Evolutionary conservation across 1,139 yeast species (phyloP), one percentile per base, ranked within the genome.

Genomic region (Pichia sp.): DNA sequence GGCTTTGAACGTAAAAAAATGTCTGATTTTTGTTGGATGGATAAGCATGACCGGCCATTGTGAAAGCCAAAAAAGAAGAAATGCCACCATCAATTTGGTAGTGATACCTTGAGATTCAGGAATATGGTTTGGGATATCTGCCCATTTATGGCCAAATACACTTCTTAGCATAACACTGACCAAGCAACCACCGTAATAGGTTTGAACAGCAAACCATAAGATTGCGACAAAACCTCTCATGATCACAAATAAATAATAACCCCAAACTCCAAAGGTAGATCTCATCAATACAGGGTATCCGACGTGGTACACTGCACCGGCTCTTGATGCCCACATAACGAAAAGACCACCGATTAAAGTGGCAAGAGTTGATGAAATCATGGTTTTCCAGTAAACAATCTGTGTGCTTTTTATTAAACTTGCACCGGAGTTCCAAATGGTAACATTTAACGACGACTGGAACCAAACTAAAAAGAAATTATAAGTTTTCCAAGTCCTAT

Each of bases 1-100:
- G 41, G 71, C 68, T 27, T 73, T 63, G 39, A 58, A 44, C 36
- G 68, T 68, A 47, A 69, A 55, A 16, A 65, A 58, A 37, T 55
- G 56, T 51, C 70, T 67, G 52, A 69, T 61, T 36, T 60, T 64
- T 46, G 64, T 61, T 27, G 58, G 58, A 35, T 52, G 55, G 39
- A 51, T 42, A 28, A 47, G 54, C 50, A 67, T 67, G 43, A 66
- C 64, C 28, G 69, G 64, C 23, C 64, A 58, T 34, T 66, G 62
- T 16, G 66, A 52, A 6, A 68, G 49, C 54, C 71, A 73, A 56
- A 70, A 71, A n/a, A 71, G 45, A 39, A 71, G 53, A 47, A 71
- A 71, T 2, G 75, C 74, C 26, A 68, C 59, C 40, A 71, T 56
- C 34, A 67, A 64, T 51, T 66, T 65, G 2, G 70, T 67, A 2